Conservation (phyloP, 805 yeast genomes). For the Ogataea thermomethanolica region DNA sequence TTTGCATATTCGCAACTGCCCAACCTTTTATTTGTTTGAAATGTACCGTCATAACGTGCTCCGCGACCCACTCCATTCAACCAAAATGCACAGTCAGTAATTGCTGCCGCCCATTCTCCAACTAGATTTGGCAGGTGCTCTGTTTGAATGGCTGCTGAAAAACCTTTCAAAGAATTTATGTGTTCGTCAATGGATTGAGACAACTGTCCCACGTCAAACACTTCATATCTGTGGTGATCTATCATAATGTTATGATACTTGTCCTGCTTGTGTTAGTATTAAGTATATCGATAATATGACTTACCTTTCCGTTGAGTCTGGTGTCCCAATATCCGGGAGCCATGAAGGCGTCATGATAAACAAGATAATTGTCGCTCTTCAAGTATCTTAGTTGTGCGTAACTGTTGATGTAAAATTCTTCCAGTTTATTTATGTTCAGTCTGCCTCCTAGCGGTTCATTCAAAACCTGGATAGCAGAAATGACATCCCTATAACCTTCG, state of each 20-base stretch:
- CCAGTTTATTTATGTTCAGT: slow-evolving; percentile 42
- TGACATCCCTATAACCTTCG: slow-evolving; percentile 46
- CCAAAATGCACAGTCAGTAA: slow-evolving; percentile 71
- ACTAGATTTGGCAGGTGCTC: slow-evolving; percentile 50
- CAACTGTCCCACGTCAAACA: slow-evolving; percentile 66
- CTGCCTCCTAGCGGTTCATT: slow-evolving; percentile 68
- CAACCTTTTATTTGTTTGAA: slow-evolving; percentile 35
- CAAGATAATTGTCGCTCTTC: slow-evolving; percentile 41
- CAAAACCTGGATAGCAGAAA: slow-evolving; percentile 64
- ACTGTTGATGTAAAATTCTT: slow-evolving; percentile 39
- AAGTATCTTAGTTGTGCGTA: slow-evolving; percentile 41
- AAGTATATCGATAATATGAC: slow-evolving; percentile 1
- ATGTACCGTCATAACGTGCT: slow-evolving; percentile 56
- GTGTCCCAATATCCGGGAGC: slow-evolving; percentile 53
- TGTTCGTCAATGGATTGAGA: slow-evolving; percentile 57
- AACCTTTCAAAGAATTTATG: slow-evolving; percentile 47
- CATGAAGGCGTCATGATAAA: slow-evolving; percentile 67
- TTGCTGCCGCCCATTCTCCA: slow-evolving; percentile 71
- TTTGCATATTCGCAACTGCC: slow-evolving; percentile 45
- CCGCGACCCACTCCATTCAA: slow-evolving; percentile 66
- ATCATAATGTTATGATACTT: slow-evolving; percentile 64
- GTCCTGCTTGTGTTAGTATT: slow-evolving; percentile 14
- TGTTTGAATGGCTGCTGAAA: slow-evolving; percentile 40
- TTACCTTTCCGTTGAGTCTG: slow-evolving; percentile 30
- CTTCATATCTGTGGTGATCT: slow-evolving; percentile 92